phyloP scores from a whole-genome alignment of 2,329 filamentous ascomycete genomes.

The Ciborinia camelliae region DNA sequence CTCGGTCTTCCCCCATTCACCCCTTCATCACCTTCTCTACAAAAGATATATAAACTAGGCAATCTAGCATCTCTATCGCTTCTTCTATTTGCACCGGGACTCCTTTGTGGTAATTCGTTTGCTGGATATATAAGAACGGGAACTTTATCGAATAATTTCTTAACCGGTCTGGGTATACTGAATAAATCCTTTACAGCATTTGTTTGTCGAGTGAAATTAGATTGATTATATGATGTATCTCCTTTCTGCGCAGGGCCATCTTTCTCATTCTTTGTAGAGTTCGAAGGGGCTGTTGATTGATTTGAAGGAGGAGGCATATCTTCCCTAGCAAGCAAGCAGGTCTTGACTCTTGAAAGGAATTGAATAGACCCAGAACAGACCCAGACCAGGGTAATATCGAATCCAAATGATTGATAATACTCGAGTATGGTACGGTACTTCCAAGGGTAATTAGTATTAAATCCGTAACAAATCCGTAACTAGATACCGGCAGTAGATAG shows the following conservation, averaged over 20 bases:
- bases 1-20: conserved; percentile 63
- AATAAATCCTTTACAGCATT: conserved; percentile 31
- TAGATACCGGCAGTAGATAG: too few species aligned
- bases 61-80: conserved; percentile 38
- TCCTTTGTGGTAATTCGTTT: conserved; percentile 69
- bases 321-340: too few species aligned
- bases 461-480: too few species aligned
- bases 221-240: conserved; percentile 17
- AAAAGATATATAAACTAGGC: conserved; percentile 72
- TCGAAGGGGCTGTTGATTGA: not conserved
- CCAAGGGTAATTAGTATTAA: too few species aligned
- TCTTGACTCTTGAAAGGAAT: not conserved
- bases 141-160: conserved; percentile 78
- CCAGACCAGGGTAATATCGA: not conserved
- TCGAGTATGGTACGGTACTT: too few species aligned
- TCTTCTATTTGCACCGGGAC: conserved; percentile 41
- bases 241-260: not conserved
- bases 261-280: not conserved
- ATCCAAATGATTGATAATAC: not conserved
- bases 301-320: conserved; percentile 9
- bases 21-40: conserved; percentile 51
- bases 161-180: conserved; percentile 67
- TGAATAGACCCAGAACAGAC: not conserved
- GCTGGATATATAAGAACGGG: conserved; percentile 72
- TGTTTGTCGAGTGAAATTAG: conserved; percentile 25